Conservation (phyloP, 2,329 filamentous ascomycete species). For the Colletotrichum sp. region DNA sequence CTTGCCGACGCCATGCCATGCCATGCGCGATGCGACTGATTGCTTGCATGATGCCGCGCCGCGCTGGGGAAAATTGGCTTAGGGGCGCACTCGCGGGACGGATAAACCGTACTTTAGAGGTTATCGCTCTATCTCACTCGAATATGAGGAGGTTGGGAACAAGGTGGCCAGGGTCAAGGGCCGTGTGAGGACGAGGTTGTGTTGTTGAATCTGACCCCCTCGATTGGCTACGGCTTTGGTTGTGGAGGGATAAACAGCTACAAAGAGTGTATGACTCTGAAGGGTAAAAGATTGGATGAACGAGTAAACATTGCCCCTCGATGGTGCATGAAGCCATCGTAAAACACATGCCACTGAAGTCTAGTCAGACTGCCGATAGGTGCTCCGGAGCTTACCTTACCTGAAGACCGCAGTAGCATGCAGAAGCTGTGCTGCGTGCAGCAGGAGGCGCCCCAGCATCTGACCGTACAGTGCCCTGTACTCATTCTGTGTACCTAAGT, state of each 20-base stretch:
- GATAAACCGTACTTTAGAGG: neutral
- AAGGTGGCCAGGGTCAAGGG: neutral
- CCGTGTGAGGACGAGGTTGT: neutral
- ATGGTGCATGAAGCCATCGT: slow-evolving; percentile 5
- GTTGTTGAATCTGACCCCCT: slow-evolving; percentile 5
- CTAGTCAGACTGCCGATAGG: neutral
- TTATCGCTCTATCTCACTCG: neutral
- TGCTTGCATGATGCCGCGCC: slow-evolving; percentile 7
- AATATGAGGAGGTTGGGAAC: neutral
- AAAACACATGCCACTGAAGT: slow-evolving; percentile 6
- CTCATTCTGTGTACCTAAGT: neutral
- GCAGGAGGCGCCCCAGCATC: neutral
- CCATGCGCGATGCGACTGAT: neutral
- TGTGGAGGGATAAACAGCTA: neutral
- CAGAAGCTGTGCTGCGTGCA: neutral
- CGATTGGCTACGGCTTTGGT: slow-evolving; percentile 4
- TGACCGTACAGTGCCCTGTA: neutral
- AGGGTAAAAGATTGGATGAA: neutral
- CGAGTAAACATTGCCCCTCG: neutral
- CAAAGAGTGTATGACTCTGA: neutral
- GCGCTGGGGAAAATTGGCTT: neutral
- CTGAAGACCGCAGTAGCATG: neutral
- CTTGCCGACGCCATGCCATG: neutral
- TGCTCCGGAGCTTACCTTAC: neutral
- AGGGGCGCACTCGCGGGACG: neutral